These are phyloP conservation scores for Mycena haematopus DNA, from an alignment of 768 basidiomycete genomes.

Conservation along the genomic window DNA sequence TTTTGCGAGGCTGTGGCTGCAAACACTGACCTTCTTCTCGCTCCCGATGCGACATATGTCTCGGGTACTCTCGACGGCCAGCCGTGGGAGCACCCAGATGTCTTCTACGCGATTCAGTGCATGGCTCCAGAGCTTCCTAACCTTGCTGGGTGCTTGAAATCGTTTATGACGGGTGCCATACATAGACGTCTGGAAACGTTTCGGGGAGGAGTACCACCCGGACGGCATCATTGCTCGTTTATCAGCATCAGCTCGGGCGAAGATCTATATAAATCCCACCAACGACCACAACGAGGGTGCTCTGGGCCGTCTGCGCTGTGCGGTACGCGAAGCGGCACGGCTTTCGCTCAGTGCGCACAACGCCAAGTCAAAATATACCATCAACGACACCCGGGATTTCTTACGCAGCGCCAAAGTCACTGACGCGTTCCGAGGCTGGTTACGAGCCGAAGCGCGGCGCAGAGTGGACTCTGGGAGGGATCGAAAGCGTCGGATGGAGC, in stretches of 20 bases:
- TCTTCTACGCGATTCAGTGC: constrained; percentile 28
- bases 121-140: constrained; percentile 28
- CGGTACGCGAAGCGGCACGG: neutral
- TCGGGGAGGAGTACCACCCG: constrained; percentile 33
- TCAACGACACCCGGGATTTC: constrained; percentile 9
- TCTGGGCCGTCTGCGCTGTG: constrained; percentile 27
- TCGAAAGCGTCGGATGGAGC: neutral
- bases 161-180: constrained; percentile 36
- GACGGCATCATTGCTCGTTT: neutral
- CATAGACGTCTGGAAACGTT: constrained; percentile 34
- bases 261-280: constrained; percentile 31
- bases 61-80: constrained; percentile 35
- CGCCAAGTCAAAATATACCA: neutral
- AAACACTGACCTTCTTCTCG: constrained; percentile 31
- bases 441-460: neutral
- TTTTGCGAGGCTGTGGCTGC: constrained; percentile 30
- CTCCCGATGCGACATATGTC: constrained; percentile 22
- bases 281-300: constrained; percentile 35
- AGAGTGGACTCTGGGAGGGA: neutral
- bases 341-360: constrained; percentile 7
- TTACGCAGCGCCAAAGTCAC: constrained; percentile 6
- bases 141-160: constrained; percentile 25
- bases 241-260: constrained; percentile 1
- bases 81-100: constrained; percentile 33
- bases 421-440: neutral